Conservation (phyloP, 164 flowering plant species). For the Vitis cinerea region DNA sequence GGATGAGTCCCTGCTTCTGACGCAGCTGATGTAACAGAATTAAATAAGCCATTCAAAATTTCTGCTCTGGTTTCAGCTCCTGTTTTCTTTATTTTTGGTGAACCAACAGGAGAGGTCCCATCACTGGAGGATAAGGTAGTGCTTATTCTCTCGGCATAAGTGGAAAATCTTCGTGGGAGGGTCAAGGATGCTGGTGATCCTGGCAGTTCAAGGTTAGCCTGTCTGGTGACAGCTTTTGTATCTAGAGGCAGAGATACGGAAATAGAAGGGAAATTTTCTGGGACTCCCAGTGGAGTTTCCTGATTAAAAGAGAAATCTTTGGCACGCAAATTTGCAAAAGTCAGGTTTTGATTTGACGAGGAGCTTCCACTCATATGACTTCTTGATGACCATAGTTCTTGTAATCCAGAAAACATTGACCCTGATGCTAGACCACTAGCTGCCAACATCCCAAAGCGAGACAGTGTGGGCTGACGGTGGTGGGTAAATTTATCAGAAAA, state of each 20-base stretch:
- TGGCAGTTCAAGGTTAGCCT: slow-evolving; percentile 45
- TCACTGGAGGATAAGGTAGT: slow-evolving; percentile 65
- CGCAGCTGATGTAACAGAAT: slow-evolving; percentile 45
- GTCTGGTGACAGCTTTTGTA: slow-evolving; percentile 37
- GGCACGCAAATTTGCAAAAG: slow-evolving; percentile 33
- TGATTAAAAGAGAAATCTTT: slow-evolving; percentile 46
- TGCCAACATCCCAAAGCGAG: slow-evolving; percentile 51
- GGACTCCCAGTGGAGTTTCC: slow-evolving; percentile 44
- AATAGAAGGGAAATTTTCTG: slow-evolving; percentile 49
- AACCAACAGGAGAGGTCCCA: slow-evolving; percentile 55
- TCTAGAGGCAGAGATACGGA: slow-evolving; percentile 39
- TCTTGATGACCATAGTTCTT: slow-evolving; percentile 40
- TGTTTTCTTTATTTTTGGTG: slow-evolving; percentile 90
- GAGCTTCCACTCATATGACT: slow-evolving; percentile 42
- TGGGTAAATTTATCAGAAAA: slow-evolving; percentile 55
- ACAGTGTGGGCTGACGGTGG: slow-evolving; percentile 52
- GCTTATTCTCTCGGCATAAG: slow-evolving; percentile 90
- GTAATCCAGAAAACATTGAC: slow-evolving; percentile 49
- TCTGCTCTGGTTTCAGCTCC: slow-evolving; percentile 89
- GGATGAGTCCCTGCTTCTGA: slow-evolving; percentile 40
- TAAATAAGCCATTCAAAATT: slow-evolving; percentile 52
- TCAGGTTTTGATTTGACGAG: slow-evolving; percentile 31
- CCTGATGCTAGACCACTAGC: slow-evolving; percentile 47
- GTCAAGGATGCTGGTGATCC: slow-evolving; percentile 39
- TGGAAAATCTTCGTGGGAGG: slow-evolving; percentile 58